phyloP scores from a whole-genome alignment of 2,329 filamentous ascomycete species.

The Fusarium virguliforme region DNA sequence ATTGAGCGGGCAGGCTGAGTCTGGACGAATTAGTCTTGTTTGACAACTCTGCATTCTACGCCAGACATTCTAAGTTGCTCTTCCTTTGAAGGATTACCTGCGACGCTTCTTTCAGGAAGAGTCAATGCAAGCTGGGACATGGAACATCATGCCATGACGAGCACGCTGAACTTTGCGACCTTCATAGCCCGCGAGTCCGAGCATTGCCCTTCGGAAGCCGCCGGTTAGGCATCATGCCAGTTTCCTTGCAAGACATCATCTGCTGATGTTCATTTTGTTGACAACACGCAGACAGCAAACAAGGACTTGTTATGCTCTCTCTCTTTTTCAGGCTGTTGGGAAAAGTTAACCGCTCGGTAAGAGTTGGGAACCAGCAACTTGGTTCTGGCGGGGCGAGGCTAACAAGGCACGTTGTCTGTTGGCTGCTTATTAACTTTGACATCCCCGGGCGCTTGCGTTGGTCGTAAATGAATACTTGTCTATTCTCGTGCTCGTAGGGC shows the following conservation, averaged over 20 bases:
- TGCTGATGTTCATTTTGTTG: not conserved
- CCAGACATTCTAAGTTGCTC: constrained; percentile 4
- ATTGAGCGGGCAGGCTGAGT: constrained; percentile 32
- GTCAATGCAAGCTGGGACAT: constrained; percentile 17
- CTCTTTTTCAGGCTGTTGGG: constrained; percentile 9
- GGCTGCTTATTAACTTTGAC: not conserved
- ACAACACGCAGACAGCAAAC: not conserved
- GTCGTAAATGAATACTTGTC: constrained; percentile 24
- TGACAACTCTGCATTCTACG: constrained; percentile 5
- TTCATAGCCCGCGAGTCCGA: not conserved
- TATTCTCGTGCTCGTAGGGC: constrained; percentile 35
- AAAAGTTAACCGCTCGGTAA: constrained; percentile 25
- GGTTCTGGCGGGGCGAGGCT: constrained; percentile 11
- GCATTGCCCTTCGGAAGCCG: not conserved
- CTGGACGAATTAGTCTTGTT: constrained; percentile 4
- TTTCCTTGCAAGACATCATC: not conserved
- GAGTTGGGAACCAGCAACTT: constrained; percentile 3
- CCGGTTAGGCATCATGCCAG: not conserved
- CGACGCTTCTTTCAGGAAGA: constrained; percentile 26
- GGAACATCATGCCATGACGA: not conserved
- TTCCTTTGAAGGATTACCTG: constrained; percentile 32
- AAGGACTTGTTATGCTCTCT: not conserved
- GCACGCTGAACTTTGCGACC: constrained; percentile 6
- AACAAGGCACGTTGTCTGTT: not conserved
- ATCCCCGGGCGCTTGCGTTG: constrained; percentile 27